Base-by-base conservation (phyloP, 2,329 filamentous ascomycete species). In the Fusarium multiceps region DNA sequence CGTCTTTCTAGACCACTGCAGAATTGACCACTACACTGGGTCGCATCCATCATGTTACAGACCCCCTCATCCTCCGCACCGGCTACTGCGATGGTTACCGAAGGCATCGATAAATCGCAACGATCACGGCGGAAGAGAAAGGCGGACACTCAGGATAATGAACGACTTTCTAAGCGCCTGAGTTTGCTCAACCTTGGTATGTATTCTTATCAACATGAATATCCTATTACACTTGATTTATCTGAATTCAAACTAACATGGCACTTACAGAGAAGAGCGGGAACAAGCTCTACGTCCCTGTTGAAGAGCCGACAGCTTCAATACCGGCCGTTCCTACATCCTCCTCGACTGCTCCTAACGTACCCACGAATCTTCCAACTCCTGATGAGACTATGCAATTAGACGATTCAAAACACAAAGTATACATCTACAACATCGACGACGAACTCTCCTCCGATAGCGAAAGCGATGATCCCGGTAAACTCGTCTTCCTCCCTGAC, bases 381-480 rank as follows among this genome's bases (percentile, higher is more conserved):
- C 34, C 53, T 21, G 82, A 88, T 68, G 91, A 93, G 72, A 76
- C 80, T 59, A 98, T 98, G 95, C 87, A 92, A 60, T 78, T 98
- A 65, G 94, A 98, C 81, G 91, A 97, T 80, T 91, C 92, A 32
- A 92, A 92, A 75, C 86, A 97, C 82, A 93, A 92, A 76, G 89
- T 98, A 64, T 98, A 96, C 84, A 94, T 99, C 73, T 91, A 94
- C 83, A 90, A 97, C 80, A 85, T 99, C 12, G 94, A 97, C 77
- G 92, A 92, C 73, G 95, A 98, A 81, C 87, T 98, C 32, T 90
- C 91, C 16, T 83, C 82, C 10, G 81, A 80, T 64, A 80, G 72
- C 71, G 78, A 79, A 14, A 67, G 65, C 59, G 84, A 86, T 65
- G 84, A 87, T n/a, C 57, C 60, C 23, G 86, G 87, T 71, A 86